Evolutionary conservation across 2,329 filamentous ascomycete species (phyloP).

Genomic region (Verticillium zaregamsianum): DNA sequence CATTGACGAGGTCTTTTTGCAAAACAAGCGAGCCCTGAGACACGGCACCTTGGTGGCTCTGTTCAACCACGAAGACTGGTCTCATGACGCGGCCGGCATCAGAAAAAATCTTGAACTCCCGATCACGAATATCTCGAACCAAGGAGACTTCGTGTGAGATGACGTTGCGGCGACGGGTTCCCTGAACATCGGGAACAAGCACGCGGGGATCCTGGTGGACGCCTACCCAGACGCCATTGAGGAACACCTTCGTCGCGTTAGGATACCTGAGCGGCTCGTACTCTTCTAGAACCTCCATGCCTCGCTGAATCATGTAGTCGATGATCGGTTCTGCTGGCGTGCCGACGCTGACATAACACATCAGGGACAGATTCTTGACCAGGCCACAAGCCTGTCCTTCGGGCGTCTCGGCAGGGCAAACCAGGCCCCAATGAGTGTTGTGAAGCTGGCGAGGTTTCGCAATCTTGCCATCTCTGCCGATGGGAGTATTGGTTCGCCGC

Average conservation of each 20-base stretch:
- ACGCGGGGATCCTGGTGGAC: slow-evolving; percentile 86
- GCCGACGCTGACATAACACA: slow-evolving; percentile 97
- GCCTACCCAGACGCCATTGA: slow-evolving; percentile 98
- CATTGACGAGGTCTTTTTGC: slow-evolving; percentile 75
- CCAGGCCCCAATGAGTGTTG: slow-evolving; percentile 97
- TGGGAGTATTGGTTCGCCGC: slow-evolving; percentile 93
- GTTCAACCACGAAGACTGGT: slow-evolving; percentile 90
- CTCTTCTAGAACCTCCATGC: slow-evolving; percentile 96
- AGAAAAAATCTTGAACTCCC: slow-evolving; percentile 98
- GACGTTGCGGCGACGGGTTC: slow-evolving; percentile 73
- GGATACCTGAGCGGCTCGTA: slow-evolving; percentile 83
- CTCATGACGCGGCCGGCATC: slow-evolving; percentile 94
- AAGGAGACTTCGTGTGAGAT: slow-evolving; percentile 92
- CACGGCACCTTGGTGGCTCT: slow-evolving; percentile 58
- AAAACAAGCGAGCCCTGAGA: slow-evolving; percentile 74
- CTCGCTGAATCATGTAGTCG: slow-evolving; percentile 91
- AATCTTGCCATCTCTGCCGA: slow-evolving; percentile 95
- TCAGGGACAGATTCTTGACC: slow-evolving; percentile 95
- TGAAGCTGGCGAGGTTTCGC: slow-evolving; percentile 97
- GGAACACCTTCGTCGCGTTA: slow-evolving; percentile 94
- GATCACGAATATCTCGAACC: slow-evolving; percentile 91
- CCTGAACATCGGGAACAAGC: slow-evolving; percentile 73
- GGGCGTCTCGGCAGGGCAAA: slow-evolving; percentile 95
- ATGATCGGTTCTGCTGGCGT: slow-evolving; percentile 86
- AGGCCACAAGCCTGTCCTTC: slow-evolving; percentile 98